Evolutionary conservation across 2,329 filamentous ascomycete species (phyloP), one percentile per base, ranked within the genome.

Genomic region (Podosphaera leucotricha): DNA sequence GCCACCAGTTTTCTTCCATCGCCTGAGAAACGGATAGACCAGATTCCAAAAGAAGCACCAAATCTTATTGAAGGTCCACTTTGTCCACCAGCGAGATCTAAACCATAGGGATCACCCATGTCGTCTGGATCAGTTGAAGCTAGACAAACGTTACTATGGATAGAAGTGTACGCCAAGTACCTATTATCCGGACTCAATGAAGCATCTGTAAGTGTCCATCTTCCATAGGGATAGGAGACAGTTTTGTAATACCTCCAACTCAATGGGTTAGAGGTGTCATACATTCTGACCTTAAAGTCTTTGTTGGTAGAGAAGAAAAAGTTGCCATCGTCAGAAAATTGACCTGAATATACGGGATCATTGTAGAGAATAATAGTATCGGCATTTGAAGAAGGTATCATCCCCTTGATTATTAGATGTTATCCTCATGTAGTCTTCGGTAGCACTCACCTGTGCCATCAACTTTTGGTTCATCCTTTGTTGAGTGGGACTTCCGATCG

Each of bases 241-340:
- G 81, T 87, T 63, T 87, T 95, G 66, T 94, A 94, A 60, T 93
- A 86, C 58, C 79, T 80, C 90, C 90, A 98, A 50, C 85, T 72
- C 60, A 90, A 92, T 0, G 87, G 85, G 53, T 94, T 93, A 1
- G 82, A 86, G 0, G 90, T 95, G 59, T 95, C 87, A 61, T 95
- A 98, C 82, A 98, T 86, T 44, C 86, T 79, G 8, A 98, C 85
- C 52, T 76, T 80, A 63, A 93, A 93, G 60, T 95, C 86, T 60
- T 94, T 84, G 8, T 80, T 80, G 55, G 81, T 90, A 5, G 80
- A 77, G 58, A 87, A 95, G 64, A 94, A 95, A 64, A 95, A 95
- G 60, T 93, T 92, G 21, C 90, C 90, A 54, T 98, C 90, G 50
- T 92, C 82, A 0, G 84, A 93, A 59, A 95, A 98, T 57, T 95